Base-by-base conservation (phyloP, 208 protist species). In the Trypanosoma vivax region DNA sequence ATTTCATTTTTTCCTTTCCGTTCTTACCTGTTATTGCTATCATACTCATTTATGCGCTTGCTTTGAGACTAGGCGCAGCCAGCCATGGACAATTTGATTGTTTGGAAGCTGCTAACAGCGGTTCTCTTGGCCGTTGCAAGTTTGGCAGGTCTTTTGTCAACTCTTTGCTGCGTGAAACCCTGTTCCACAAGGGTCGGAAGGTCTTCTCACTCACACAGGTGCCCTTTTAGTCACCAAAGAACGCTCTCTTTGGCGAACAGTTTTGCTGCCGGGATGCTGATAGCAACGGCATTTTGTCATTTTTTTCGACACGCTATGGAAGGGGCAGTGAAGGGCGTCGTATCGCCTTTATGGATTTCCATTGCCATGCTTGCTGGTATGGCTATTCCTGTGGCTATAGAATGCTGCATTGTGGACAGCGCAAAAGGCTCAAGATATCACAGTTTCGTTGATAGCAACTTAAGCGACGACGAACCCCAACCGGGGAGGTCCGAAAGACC, bases 221-320 rank as follows among this genome's bases (percentile, higher is more conserved):
- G 40, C 9, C 37, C 47, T 23, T 35, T 24, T 4, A 52, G 41
- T 11, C 61, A 41, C 21, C 47, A 37, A 14, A 63, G 43, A 29
- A 23, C 18, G 13, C 39, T 90, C 7, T 84, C 83, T 0, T 30
- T 87, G 14, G 70, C 73, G 5, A 85, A 87, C 65, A 80, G 68
- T 50, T 56, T 79, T 28, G 81, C 79, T 3, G 76, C 73, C 0
- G 76, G 78, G 5, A 87, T 85, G 79, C 60, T 90, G 18, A 53
- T 87, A 24, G 58, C 76, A 9, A 83, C 78, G 52, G 70, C 79
- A 5, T 41, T 86, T 7, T 18, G 69, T 10, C 79, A 90, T 50
- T 79, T 85, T 35, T 67, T 86, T 40, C 73, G 76, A 0, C 48
- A 68, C 45, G 53, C 76, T 0, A 59, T 78, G 33, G 59, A 53